Evolutionary conservation across 768 basidiomycete species (phyloP), one percentile per base, ranked within the genome.

Genomic region (Lactifluus volemus): DNA sequence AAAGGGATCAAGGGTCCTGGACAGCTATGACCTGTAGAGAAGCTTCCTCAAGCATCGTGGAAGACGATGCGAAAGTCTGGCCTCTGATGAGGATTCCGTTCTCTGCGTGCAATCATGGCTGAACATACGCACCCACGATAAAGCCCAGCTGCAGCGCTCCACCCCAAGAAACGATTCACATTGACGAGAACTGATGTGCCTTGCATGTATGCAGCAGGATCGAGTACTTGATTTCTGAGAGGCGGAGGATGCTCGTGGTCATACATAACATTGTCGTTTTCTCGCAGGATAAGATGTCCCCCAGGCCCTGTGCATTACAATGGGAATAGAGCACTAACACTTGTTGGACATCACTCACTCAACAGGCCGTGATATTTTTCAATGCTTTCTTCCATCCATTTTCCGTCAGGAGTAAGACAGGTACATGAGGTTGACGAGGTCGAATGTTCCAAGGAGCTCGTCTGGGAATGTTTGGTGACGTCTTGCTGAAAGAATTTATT

Each of bases 381-480:
- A 61, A 17, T 17, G 60, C 42, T 19, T 9, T 17, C 8, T 55
- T 51, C 54, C 49, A 56, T 9, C 60, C 54, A 5, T 56, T 17
- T 4, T 17, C 29, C 0, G 60, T 61, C 17, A 52, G 49, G 49
- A 49, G 29, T 14, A 51, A 12, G 29, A 30, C 29, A 55, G 2
- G 15, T 8, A 48, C 14, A 10, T 30, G 29, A 51, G 12, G 36
- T 61, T 50, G 49, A 51, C n/a, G 6, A 55, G 54, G 2, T 61
- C 54, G 11, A 55, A 61, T 1, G 60, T 61, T 32, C 49, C 54
- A 7, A 55, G 42, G 9, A 61, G 41, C 2, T 50, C 60, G 10
- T 60, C 34, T 3, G 48, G 29, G 25, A 61, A 56, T 4, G 42
- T 12, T 32, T 15, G 42, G 54, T 56, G 5, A 55, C 12, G 42